Evolutionary conservation across 257 asterid genomes (phyloP), one percentile per base, ranked within the genome.

Genomic region (Marsdenia floribunda): DNA sequence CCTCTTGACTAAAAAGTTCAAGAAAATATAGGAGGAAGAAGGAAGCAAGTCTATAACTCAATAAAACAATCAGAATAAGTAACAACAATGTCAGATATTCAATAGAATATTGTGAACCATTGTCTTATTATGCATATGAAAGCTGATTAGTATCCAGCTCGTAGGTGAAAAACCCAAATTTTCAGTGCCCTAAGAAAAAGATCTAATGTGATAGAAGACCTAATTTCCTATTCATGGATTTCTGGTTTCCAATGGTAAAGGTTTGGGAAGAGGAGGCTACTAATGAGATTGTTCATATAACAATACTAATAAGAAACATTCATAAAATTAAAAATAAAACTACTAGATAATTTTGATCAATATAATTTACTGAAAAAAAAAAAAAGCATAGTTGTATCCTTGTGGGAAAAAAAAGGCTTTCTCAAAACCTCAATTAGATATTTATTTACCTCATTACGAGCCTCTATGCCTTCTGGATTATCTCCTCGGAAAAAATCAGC

Each of bases 401-500:
- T 29, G 44, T 44, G 14, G 46, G 8, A 10, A 50, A 71, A 21
- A 71, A 2, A 52, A 19, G 26, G 8, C 24, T n/a, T 57, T 59
- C 53, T 4, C 40, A 52, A 54, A 35, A 29, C 38, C 57, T 63
- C 67, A 35, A 65, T 18, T 18, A 77, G 72, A 69, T 29, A 70
- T 73, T 44, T 44, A 8, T 55, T 79, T 86, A 94, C 99, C 99
- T 94, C 99, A 85, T 94, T 92, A 3, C 99, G 93, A 50, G 99
- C 99, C 87, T 94, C 98, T 78, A 92, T 33, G 82, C 99, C 99
- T 86, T 94, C 99, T 29, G 96, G 89, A 82, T 92, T 94, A 83
- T 94, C 99, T 65, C 90, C 97, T 83, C 99, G 89, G 84, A 94
- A 94, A 80, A 94, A 94, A 81, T 94, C 99, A 79, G 99, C 99